Conservation (phyloP, 2,329 filamentous ascomycete genomes). For the Colletotrichum sansevieriae region DNA sequence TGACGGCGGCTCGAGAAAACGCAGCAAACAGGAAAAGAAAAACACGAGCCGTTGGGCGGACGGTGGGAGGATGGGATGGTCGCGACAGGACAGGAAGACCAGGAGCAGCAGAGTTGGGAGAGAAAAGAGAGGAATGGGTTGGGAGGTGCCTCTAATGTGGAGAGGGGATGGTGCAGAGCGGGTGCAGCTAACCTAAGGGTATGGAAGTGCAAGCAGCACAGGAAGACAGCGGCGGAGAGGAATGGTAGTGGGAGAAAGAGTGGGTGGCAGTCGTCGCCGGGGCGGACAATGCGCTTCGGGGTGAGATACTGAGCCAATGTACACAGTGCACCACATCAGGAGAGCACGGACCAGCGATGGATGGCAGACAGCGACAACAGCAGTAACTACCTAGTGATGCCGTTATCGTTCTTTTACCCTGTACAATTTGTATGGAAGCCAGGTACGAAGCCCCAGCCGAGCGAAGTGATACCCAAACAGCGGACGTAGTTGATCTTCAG, state of each 20-base stretch:
- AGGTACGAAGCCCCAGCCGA: too few species aligned
- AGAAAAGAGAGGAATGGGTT: conserved; percentile 44
- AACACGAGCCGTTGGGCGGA: conserved; percentile 40
- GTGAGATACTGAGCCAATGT: conserved; percentile 13
- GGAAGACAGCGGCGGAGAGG: conserved; percentile 4
- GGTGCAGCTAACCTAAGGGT: conserved; percentile 11
- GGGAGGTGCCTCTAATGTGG: conserved; percentile 43
- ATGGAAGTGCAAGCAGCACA: conserved; percentile 5
- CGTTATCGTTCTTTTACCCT: background rate
- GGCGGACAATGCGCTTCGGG: conserved; percentile 36
- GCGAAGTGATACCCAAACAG: too few species aligned
- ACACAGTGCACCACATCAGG: conserved; percentile 10
- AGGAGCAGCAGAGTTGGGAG: conserved; percentile 40
- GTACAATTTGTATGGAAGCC: background rate
- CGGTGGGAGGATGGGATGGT: conserved; percentile 42
- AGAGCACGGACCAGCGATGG: background rate
- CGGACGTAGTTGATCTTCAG: too few species aligned
- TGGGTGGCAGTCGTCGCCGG: conserved; percentile 35
- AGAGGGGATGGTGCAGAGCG: conserved; percentile 36
- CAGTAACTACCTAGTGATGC: too few species aligned
- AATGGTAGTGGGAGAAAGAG: background rate
- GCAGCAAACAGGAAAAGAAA: conserved; percentile 43
- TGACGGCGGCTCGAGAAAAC: conserved; percentile 32
- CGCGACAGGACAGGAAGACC: conserved; percentile 40
- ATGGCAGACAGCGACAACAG: background rate